phyloP scores from a whole-genome alignment of 805 yeast genomes.

The Cyberlindnera bimundalis region DNA sequence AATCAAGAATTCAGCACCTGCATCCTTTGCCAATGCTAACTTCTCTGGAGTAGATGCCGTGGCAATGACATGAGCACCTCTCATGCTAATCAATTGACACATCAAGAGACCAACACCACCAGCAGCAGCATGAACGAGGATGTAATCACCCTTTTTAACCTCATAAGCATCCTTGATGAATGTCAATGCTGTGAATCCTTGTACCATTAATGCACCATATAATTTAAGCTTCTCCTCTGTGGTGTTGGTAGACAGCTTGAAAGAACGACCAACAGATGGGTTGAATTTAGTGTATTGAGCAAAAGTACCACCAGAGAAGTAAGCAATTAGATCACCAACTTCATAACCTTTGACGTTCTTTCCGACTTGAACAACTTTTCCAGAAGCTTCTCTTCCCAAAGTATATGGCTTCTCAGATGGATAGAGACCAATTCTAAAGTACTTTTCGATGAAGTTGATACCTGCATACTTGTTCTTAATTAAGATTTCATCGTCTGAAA shows the following conservation, averaged over 20 bases:
- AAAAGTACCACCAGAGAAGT: slow-evolving; percentile 50
- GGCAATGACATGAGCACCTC: slow-evolving; percentile 83
- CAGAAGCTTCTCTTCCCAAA: slow-evolving; percentile 74
- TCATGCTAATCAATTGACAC: slow-evolving; percentile 50
- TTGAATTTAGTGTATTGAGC: slow-evolving; percentile 65
- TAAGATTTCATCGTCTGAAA: slow-evolving; percentile 54
- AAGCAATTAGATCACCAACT: slow-evolving; percentile 73
- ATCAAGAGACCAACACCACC: slow-evolving; percentile 87
- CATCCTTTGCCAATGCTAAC: slow-evolving; percentile 55
- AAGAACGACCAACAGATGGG: slow-evolving; percentile 31
- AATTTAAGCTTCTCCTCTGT: slow-evolving; percentile 47
- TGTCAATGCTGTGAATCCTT: slow-evolving; percentile 78
- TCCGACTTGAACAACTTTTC: slow-evolving; percentile 66
- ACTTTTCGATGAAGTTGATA: slow-evolving; percentile 76
- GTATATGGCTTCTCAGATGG: slow-evolving; percentile 57
- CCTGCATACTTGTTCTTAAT: slow-evolving; percentile 78
- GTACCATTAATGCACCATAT: slow-evolving; percentile 61
- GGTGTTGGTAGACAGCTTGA: slow-evolving; percentile 47
- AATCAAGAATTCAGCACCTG: slow-evolving; percentile 77
- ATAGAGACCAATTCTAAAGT: slow-evolving; percentile 78
- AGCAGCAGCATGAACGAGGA: slow-evolving; percentile 89
- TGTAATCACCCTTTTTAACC: slow-evolving; percentile 65
- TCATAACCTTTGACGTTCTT: slow-evolving; percentile 46
- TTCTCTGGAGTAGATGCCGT: slow-evolving; percentile 78
- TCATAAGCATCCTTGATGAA: slow-evolving; percentile 63